Conservation (phyloP, 768 basidiomycete species). For the Agaricus subrufescens region DNA sequence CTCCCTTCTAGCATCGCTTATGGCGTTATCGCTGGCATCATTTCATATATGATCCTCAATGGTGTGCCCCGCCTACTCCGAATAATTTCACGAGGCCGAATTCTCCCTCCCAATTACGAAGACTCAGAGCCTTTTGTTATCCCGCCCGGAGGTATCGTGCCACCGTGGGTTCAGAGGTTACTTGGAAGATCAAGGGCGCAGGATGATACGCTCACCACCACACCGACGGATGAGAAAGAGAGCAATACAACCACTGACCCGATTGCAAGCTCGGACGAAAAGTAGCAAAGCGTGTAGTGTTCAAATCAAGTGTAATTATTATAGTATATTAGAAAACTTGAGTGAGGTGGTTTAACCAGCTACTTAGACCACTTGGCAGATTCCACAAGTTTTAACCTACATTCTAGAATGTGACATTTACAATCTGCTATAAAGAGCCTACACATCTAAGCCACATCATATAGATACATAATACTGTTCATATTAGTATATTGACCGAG, state of each 20-base stretch:
- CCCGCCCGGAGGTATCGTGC: constrained; percentile 67
- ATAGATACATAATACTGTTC: background rate
- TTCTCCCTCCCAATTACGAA: constrained; percentile 62
- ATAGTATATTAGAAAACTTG: too few species aligned
- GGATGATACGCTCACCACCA: background rate
- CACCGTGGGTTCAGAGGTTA: constrained; percentile 58
- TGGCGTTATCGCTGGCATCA: constrained; percentile 79
- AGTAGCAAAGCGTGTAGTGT: background rate
- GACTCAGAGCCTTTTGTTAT: constrained; percentile 64
- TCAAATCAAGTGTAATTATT: too few species aligned
- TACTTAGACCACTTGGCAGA: too few species aligned
- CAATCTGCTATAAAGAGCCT: too few species aligned
- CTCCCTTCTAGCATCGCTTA: constrained; percentile 65
- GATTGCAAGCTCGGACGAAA: background rate
- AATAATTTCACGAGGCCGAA: constrained; percentile 51
- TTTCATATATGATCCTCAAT: constrained; percentile 70
- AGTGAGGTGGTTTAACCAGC: too few species aligned
- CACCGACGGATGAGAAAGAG: background rate
- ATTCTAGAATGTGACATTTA: too few species aligned
- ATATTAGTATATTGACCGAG: background rate
- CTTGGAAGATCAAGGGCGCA: background rate
- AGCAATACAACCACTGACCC: background rate
- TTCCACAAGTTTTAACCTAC: too few species aligned
- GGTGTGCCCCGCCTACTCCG: constrained; percentile 56
- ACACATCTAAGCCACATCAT: too few species aligned